These are phyloP conservation scores for Colletotrichum eremochloae DNA, from an alignment of 2,329 filamentous ascomycete genomes.

Conservation along the genomic window DNA sequence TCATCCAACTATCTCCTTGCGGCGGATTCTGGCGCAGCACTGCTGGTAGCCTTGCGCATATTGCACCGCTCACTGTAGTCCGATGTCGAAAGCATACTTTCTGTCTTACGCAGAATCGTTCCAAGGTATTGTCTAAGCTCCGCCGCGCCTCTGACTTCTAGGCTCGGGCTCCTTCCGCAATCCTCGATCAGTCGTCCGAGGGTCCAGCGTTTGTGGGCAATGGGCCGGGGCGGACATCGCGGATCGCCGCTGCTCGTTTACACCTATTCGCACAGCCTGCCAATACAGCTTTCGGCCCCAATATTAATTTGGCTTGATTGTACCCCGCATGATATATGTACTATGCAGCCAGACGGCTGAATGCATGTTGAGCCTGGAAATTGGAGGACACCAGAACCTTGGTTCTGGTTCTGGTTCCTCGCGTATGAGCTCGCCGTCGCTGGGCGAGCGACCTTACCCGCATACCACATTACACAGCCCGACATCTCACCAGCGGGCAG, in stretches of 20 bases:
- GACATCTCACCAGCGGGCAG: conserved; percentile 11
- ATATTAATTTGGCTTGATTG: conserved; percentile 6
- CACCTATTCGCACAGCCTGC: conserved; percentile 3
- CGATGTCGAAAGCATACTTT: not conserved
- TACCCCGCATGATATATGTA: conserved; percentile 29
- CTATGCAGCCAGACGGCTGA: not conserved
- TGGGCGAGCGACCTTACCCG: conserved; percentile 3
- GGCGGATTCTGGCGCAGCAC: not conserved
- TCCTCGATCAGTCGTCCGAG: conserved; percentile 15
- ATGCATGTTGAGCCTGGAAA: conserved; percentile 22
- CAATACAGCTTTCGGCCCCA: conserved; percentile 10
- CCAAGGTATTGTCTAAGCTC: not conserved
- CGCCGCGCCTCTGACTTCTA: not conserved
- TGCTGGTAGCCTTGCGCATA: not conserved
- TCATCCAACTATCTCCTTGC: not conserved
- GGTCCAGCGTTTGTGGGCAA: conserved; percentile 25
- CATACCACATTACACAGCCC: not conserved
- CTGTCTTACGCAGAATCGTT: not conserved
- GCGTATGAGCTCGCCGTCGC: conserved; percentile 5
- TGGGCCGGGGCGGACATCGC: conserved; percentile 26
- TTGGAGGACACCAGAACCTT: conserved; percentile 32
- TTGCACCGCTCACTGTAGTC: not conserved
- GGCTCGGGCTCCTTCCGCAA: conserved; percentile 25
- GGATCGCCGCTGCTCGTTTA: conserved; percentile 11
- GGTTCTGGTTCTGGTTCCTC: conserved; percentile 19